Conservation (phyloP, 1,284 basidiomycete genomes). For the Thecaphora thlaspeos region DNA sequence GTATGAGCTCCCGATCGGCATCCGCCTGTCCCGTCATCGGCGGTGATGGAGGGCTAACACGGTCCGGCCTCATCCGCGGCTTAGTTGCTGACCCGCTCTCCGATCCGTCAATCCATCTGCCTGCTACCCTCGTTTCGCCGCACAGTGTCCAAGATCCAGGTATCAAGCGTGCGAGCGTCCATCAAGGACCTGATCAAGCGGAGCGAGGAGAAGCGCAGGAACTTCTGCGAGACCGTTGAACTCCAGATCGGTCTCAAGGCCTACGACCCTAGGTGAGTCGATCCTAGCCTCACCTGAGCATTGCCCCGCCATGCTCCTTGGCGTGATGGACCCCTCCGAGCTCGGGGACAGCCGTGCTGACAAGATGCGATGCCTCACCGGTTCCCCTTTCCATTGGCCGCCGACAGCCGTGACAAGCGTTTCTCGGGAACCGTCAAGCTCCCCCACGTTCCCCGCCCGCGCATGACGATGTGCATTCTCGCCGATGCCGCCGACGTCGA, state of each 20-base stretch:
- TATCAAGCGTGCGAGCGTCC: conserved; percentile 46
- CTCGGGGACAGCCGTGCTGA: no score
- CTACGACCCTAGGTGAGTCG: conserved; percentile 46
- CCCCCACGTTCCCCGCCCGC: conserved; percentile 92
- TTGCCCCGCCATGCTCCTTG: no score
- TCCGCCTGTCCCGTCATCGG: no score
- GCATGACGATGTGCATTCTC: conserved; percentile 99
- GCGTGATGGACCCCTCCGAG: no score
- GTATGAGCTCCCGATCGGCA: no score
- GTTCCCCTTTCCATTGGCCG: no score
- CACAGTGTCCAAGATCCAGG: conserved; percentile 1
- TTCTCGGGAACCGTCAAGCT: conserved; percentile 66
- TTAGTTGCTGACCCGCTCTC: no score
- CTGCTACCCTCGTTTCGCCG: neutral
- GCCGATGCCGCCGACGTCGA: conserved; percentile 99
- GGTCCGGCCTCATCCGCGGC: no score
- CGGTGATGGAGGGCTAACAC: no score
- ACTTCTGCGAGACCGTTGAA: conserved; percentile 58
- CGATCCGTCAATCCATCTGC: no score
- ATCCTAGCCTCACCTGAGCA: neutral
- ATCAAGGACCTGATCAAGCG: conserved; percentile 54
- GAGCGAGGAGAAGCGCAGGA: conserved; percentile 56
- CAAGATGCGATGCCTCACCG: no score
- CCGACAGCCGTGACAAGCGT: conserved; percentile 57
- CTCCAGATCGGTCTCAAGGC: conserved; percentile 59